phyloP scores from a whole-genome alignment of 257 asterid species.

The Eustoma russellianum region DNA sequence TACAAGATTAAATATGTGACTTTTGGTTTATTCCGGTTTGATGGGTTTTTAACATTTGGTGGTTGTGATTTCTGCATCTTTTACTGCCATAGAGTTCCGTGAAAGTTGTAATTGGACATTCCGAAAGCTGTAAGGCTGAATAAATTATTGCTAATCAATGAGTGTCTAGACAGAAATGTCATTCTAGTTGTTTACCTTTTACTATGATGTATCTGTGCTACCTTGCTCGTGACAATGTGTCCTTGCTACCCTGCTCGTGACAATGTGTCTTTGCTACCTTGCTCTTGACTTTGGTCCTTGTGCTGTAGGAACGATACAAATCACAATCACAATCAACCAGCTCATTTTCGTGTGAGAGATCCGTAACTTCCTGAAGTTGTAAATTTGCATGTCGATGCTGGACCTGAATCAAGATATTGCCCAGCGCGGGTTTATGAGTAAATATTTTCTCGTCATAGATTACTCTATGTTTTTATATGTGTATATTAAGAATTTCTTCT shows the following conservation, averaged over 20 bases:
- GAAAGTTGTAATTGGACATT: too few relatives aligned
- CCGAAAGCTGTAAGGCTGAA: too few relatives aligned
- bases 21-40: too few relatives aligned
- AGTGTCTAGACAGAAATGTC: too few relatives aligned
- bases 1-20: too few relatives aligned
- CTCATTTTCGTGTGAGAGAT: constrained; percentile 77
- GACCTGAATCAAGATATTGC: constrained; percentile 89
- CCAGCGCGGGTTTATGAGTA: constrained; percentile 98
- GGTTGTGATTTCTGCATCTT: too few relatives aligned
- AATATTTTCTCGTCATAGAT: constrained; percentile 6
- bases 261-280: constrained; percentile 1
- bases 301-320: constrained; percentile 80
- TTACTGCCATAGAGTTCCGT: too few relatives aligned
- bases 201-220: background rate
- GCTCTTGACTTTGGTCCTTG: constrained; percentile 6
- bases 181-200: background rate
- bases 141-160: too few relatives aligned
- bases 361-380: constrained; percentile 56
- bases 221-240: too few relatives aligned
- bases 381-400: constrained; percentile 69
- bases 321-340: constrained; percentile 92
- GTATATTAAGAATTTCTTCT: background rate
- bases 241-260: too few relatives aligned
- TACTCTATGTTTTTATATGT: background rate
- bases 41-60: too few relatives aligned